phyloP scores from a whole-genome alignment of 768 basidiomycete species.

The Lyophyllum shimeji region DNA sequence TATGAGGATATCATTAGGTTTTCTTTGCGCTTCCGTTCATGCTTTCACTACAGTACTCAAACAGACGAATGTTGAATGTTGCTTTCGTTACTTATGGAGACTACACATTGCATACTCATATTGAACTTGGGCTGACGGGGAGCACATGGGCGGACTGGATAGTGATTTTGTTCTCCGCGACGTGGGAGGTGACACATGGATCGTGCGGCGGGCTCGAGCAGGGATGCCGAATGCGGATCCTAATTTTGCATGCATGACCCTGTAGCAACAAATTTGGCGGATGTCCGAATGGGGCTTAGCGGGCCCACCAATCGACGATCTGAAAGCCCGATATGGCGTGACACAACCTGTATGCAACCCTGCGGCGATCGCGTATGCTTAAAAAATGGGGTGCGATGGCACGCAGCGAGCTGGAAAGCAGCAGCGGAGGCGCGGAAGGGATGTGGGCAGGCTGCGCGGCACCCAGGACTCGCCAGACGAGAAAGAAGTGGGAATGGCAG shows the following conservation, averaged over 20 bases:
- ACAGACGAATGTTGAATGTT: background rate
- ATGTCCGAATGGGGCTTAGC: conserved; percentile 21
- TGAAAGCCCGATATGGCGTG: conserved; percentile 22
- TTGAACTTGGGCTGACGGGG: background rate
- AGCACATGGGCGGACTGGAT: conserved; percentile 1
- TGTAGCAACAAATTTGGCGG: conserved; percentile 28
- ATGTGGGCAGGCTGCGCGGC: background rate
- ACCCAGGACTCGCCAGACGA: background rate
- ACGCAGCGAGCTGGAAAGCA: background rate
- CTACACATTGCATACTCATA: background rate
- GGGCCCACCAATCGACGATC: conserved; percentile 26
- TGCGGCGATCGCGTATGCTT: conserved; percentile 4
- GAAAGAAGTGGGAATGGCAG: background rate
- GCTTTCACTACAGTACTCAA: background rate
- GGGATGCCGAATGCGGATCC: conserved; percentile 25
- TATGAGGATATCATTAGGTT: background rate
- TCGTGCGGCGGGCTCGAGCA: conserved; percentile 16
- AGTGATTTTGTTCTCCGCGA: conserved; percentile 21
- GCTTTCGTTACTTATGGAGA: conserved; percentile 4
- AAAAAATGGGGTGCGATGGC: conserved; percentile 1
- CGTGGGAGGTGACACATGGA: conserved; percentile 19
- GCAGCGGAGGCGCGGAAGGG: background rate
- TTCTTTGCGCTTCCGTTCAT: background rate
- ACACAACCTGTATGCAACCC: conserved; percentile 8
- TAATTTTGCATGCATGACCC: conserved; percentile 22